Base-by-base conservation (phyloP, 2,329 filamentous ascomycete species). In the Fusarium chlamydosporum region DNA sequence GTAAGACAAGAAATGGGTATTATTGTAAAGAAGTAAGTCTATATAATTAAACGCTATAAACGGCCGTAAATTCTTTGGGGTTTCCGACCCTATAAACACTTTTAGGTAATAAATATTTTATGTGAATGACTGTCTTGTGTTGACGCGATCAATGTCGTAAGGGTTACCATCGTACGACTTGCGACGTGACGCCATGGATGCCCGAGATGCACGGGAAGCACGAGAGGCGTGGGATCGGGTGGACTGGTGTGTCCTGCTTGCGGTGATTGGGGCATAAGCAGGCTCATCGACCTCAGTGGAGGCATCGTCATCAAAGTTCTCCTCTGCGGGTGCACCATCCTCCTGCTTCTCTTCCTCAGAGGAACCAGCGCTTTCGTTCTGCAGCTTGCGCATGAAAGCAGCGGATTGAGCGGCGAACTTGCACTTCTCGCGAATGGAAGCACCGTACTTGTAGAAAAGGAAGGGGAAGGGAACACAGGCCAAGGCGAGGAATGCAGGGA, bases 381-480 rank as follows among this genome's bases (percentile, higher is more conserved):
- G 67, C 2, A 69, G 34, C 61, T 69, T 70, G 47, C 66, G 67
- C 20, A 69, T 70, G n/a, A 69, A 69, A 16, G 66, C 67, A 13
- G 67, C 67, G 9, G 67, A 69, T 16, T 69, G 67, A 8, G 67
- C 67, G 3, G 67, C 67, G 9, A 64, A 71, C 54, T 71, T 71
- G 68, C 68, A 71, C 54, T 70, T 67, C 31, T 69, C 61, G 2
- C 69, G 69, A 6, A 72, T 70, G 7, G 61, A 52, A 23, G 57
- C 61, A 4, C 69, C 69, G 41, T 70, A 70, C 50, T 67, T 70
- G 50, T 72, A 72, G 7, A 72, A 67, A 11, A 72, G 48, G 67
- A 72, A 72, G 4, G 69, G 69, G 37, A 72, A 67, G 6, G 69
- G 69, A 41, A 72, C 63, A 16, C 69, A 72, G 3, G 69, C 69